These are phyloP conservation scores for Ceratocystis variospora DNA, from an alignment of 2,329 filamentous ascomycete genomes.

Conservation along the genomic window DNA sequence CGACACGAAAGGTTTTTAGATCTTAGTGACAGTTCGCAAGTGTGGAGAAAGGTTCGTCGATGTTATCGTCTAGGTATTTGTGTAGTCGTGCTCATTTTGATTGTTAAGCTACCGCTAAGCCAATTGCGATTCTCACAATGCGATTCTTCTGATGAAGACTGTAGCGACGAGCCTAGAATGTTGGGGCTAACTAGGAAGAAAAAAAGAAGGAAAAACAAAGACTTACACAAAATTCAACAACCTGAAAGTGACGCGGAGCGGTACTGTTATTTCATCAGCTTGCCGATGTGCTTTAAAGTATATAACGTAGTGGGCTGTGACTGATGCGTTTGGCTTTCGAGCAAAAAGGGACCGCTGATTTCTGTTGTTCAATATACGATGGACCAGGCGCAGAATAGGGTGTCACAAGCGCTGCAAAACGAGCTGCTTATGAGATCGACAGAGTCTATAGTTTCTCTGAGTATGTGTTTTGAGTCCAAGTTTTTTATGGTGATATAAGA, in stretches of 20 bases:
- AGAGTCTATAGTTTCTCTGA: not conserved
- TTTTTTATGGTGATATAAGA: not conserved
- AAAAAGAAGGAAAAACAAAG: not conserved
- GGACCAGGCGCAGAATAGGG: no score
- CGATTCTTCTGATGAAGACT: not conserved
- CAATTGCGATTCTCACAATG: not conserved
- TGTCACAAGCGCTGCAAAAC: no score
- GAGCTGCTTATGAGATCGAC: no score
- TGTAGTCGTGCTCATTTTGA: not conserved
- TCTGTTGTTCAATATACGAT: no score
- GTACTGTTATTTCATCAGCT: not conserved
- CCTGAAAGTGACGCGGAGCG: not conserved
- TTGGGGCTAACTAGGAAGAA: not conserved
- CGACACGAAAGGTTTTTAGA: not conserved
- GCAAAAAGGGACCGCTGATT: no score
- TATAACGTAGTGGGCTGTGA: not conserved
- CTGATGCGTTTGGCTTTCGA: not conserved
- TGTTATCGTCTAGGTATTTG: not conserved
- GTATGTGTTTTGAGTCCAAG: not conserved
- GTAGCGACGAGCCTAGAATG: not conserved
- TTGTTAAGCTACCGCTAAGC: not conserved
- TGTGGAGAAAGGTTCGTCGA: not conserved
- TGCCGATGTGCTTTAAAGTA: not conserved
- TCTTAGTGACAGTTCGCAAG: not conserved
- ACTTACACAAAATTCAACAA: not conserved